Evolutionary conservation across 73 alveolate genomes (phyloP).

Genomic region (Tetrahymena elliotti): DNA sequence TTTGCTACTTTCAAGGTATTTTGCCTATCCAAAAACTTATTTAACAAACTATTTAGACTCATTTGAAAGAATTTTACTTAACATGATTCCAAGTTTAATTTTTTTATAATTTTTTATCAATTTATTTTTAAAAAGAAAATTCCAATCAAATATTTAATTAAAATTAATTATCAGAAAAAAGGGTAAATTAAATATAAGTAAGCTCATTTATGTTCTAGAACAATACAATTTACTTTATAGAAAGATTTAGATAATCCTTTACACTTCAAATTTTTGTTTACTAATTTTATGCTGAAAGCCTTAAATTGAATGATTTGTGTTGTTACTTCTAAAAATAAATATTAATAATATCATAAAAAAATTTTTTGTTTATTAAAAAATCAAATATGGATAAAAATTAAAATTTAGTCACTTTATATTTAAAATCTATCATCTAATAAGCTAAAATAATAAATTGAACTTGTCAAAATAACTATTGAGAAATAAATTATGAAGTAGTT

Average conservation of each 20-base stretch:
- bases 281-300: too few relatives aligned
- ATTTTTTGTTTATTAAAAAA: too few relatives aligned
- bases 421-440: too few relatives aligned
- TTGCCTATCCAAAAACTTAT: not conserved
- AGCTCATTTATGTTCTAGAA: not conserved
- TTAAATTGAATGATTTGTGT: too few relatives aligned
- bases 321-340: too few relatives aligned
- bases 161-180: too few relatives aligned
- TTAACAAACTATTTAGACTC: not conserved
- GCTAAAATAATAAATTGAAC: too few relatives aligned
- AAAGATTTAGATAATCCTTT: not conserved
- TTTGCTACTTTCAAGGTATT: not conserved
- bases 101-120: not conserved
- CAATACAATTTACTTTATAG: not conserved
- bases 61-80: not conserved
- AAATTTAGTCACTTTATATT: too few relatives aligned
- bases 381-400: too few relatives aligned
- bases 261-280: not conserved
- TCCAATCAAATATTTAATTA: not conserved
- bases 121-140: not conserved
- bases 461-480: too few relatives aligned
- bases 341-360: too few relatives aligned
- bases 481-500: too few relatives aligned
- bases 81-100: not conserved
- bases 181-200: not conserved